These are phyloP conservation scores for Tolypocladium ovalisporum DNA, from an alignment of 2,329 filamentous ascomycete genomes.

Conservation along the genomic window DNA sequence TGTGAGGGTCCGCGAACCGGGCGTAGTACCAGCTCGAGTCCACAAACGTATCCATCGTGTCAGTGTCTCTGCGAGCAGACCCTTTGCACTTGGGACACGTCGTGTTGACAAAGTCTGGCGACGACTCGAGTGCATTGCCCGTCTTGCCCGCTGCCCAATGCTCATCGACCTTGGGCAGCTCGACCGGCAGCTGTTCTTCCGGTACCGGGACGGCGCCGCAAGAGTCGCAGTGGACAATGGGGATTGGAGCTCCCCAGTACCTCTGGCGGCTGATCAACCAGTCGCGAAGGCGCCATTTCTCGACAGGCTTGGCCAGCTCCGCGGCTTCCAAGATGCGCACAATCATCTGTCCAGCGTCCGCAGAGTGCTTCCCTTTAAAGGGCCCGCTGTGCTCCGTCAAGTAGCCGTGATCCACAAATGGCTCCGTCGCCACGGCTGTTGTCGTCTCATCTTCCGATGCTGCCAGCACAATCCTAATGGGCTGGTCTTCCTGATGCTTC, in stretches of 20 bases:
- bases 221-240: slow-evolving; percentile 67
- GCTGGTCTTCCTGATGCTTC: slow-evolving; percentile 49
- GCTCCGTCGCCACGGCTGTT: slow-evolving; percentile 32
- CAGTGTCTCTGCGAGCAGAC: slow-evolving; percentile 69
- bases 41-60: slow-evolving; percentile 95
- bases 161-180: slow-evolving; percentile 56
- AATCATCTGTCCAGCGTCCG: slow-evolving; percentile 50
- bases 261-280: slow-evolving; percentile 89
- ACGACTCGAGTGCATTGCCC: slow-evolving; percentile 67
- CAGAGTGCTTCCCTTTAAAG: slow-evolving; percentile 53
- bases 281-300: slow-evolving; percentile 74
- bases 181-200: slow-evolving; percentile 63
- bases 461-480: slow-evolving; percentile 53
- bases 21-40: slow-evolving; percentile 93
- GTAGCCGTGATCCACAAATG: slow-evolving; percentile 55
- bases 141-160: slow-evolving; percentile 58
- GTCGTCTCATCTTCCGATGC: slow-evolving; percentile 37
- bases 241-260: slow-evolving; percentile 87
- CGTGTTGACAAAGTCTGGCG: slow-evolving; percentile 63
- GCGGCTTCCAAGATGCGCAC: slow-evolving; percentile 44
- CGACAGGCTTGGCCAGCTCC: slow-evolving; percentile 47
- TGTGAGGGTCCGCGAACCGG: slow-evolving; percentile 64
- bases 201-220: slow-evolving; percentile 77
- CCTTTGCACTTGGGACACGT: slow-evolving; percentile 63
- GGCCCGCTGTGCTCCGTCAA: slow-evolving; percentile 56